phyloP scores from a whole-genome alignment of 164 flowering plant species.

The Chloranthus sessilifolius region DNA sequence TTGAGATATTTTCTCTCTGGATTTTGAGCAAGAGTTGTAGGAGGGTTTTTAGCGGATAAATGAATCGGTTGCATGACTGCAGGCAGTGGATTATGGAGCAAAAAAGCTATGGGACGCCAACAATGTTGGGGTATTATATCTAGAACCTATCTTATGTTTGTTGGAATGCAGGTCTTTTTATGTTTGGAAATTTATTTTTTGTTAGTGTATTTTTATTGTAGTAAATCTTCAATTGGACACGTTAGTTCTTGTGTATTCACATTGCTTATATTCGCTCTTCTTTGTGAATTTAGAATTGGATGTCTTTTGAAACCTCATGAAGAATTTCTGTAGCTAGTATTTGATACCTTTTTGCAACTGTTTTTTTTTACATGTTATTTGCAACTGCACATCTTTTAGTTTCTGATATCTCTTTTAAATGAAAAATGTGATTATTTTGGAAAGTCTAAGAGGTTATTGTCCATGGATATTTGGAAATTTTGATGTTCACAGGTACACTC shows the following conservation, averaged over 20 bases:
- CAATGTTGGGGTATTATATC: constrained; percentile 65
- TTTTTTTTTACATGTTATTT: no score
- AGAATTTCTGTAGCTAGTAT: no score
- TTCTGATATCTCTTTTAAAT: no score
- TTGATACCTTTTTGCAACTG: no score
- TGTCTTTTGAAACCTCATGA: background rate
- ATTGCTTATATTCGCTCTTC: background rate
- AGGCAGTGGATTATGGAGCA: constrained; percentile 85
- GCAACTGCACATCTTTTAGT: no score
- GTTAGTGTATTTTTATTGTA: background rate
- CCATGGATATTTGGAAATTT: no score
- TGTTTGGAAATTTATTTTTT: background rate
- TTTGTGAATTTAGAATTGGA: background rate
- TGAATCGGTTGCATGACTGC: constrained; percentile 16
- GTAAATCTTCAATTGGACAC: background rate
- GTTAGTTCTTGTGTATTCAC: background rate
- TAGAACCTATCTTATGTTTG: background rate
- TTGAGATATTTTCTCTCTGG: no score
- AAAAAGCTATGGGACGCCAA: constrained; percentile 68
- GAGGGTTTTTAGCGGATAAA: no score
- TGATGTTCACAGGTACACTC: no score
- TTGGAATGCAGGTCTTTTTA: background rate
- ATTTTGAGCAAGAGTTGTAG: no score
- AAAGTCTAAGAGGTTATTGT: no score
- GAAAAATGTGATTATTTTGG: no score